These are phyloP conservation scores for Suillus brevipes DNA, from an alignment of 768 basidiomycete species.

Conservation along the genomic window DNA sequence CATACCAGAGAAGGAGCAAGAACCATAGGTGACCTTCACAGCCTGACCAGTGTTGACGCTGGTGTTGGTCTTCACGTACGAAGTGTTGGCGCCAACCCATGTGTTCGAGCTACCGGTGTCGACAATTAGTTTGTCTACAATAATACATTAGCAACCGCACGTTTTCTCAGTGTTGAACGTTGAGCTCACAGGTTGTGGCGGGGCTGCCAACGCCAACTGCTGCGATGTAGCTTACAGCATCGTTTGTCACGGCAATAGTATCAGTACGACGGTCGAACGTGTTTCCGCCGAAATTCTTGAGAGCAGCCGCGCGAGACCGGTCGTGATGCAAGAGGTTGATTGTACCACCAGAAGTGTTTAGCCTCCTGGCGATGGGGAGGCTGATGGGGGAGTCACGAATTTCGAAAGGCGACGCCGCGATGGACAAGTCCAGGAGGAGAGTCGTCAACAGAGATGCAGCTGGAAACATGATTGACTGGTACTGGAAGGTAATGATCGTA, in stretches of 20 bases:
- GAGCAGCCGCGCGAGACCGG: slow-evolving; percentile 45
- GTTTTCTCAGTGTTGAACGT: slow-evolving; percentile 38
- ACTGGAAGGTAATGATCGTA: background rate
- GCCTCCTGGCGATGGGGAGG: background rate
- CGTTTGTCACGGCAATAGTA: slow-evolving; percentile 43
- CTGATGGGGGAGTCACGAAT: background rate
- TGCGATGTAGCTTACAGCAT: slow-evolving; percentile 35
- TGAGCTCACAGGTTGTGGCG: slow-evolving; percentile 49
- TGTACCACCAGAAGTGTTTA: background rate
- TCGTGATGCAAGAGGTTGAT: slow-evolving; percentile 48
- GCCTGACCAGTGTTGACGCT: background rate
- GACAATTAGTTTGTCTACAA: background rate
- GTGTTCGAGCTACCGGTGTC: background rate
- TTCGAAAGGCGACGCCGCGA: background rate
- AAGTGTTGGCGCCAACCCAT: background rate
- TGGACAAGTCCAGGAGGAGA: background rate
- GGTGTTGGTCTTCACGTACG: background rate
- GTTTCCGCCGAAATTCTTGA: slow-evolving; percentile 33
- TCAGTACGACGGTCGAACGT: slow-evolving; percentile 19
- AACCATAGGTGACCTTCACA: background rate
- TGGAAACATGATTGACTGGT: slow-evolving; percentile 32
- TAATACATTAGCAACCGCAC: background rate
- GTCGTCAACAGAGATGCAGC: background rate
- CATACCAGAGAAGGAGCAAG: background rate
- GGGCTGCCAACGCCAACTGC: slow-evolving; percentile 55